Conservation (phyloP, 768 basidiomycete species). For the Auricularia sp. region DNA sequence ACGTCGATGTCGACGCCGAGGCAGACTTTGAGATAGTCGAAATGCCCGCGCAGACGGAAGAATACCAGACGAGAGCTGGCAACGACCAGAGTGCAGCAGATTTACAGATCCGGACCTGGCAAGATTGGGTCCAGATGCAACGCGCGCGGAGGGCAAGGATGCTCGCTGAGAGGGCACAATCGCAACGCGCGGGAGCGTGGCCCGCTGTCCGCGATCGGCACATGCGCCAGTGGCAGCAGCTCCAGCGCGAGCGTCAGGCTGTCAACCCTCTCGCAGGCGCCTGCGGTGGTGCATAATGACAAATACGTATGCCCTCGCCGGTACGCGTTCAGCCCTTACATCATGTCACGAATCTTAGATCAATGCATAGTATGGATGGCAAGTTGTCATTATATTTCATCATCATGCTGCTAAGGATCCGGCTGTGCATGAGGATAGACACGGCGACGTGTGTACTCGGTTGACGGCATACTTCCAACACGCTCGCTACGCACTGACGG, state of each 20-base stretch:
- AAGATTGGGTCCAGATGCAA: not conserved
- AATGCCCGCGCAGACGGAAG: not conserved
- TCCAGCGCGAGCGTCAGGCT: not conserved
- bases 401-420: not conserved
- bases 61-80: not conserved
- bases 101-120: not conserved
- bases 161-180: not conserved
- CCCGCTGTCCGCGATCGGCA: not conserved
- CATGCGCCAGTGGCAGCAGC: not conserved
- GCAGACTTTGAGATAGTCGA: not conserved
- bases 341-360: no score
- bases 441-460: not conserved
- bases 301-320: no score
- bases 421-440: not conserved
- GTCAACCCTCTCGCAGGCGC: not conserved
- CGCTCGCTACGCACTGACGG: not conserved
- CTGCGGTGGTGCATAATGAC: not conserved
- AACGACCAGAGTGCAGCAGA: not conserved
- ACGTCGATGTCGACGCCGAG: not conserved
- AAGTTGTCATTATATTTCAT: not conserved
- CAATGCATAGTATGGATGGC: no score
- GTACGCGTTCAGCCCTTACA: no score
- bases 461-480: not conserved
- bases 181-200: not conserved
- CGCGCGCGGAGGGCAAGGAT: not conserved